These are phyloP conservation scores for Trichocladium antarcticum DNA, from an alignment of 495 filamentous ascomycete genomes.

Conservation along the genomic window DNA sequence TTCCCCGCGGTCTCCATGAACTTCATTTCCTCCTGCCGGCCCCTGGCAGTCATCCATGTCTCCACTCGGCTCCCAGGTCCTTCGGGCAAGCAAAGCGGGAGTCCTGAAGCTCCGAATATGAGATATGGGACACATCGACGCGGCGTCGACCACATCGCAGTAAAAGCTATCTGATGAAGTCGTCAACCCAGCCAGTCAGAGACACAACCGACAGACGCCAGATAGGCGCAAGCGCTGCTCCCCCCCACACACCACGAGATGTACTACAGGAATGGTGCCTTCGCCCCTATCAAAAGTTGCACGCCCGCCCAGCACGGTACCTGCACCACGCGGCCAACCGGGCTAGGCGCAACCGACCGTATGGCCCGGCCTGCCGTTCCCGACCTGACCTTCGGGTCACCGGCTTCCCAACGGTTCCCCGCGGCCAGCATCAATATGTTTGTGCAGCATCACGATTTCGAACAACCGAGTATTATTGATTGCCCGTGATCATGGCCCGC, in stretches of 20 bases:
- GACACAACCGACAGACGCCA: constrained; percentile 4
- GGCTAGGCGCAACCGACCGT: constrained; percentile 9
- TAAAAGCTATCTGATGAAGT: not conserved
- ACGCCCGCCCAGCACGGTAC: not conserved
- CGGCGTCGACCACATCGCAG: no score
- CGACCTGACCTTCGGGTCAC: constrained; percentile 8
- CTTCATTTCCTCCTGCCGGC: no score
- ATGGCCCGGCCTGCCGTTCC: constrained; percentile 8
- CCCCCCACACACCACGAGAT: constrained; percentile 12
- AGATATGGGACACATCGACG: no score
- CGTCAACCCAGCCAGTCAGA: constrained; percentile 5
- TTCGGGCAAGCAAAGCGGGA: no score
- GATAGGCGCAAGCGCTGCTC: constrained; percentile 17
- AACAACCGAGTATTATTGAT: not conserved
- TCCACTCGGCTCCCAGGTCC: no score
- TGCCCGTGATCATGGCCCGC: not conserved
- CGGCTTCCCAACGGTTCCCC: not conserved
- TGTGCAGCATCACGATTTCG: not conserved
- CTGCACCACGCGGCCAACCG: not conserved
- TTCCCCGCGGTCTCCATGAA: no score
- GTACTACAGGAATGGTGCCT: not conserved
- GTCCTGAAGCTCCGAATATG: no score
- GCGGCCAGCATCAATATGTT: not conserved
- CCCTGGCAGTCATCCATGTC: no score
- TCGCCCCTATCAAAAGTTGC: not conserved